Conservation (phyloP, 2,329 filamentous ascomycete species). For the Fusarium equiseti region DNA sequence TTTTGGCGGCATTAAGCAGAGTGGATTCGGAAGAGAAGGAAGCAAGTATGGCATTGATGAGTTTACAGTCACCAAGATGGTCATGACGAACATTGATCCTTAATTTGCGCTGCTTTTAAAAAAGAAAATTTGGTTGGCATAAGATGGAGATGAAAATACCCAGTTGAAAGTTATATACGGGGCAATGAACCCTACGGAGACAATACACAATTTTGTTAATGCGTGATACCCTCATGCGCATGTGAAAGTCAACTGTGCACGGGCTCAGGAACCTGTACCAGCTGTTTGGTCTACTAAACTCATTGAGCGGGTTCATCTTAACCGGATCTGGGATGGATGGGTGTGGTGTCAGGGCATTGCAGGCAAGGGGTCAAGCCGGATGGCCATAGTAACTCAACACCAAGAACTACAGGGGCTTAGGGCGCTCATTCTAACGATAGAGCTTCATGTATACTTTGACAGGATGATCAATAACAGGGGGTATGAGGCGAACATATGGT, state of each 20-base stretch:
- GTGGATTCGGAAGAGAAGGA: conserved; percentile 80
- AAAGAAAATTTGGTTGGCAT: conserved; percentile 9
- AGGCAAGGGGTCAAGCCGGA: conserved; percentile 6
- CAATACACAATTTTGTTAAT: conserved; percentile 7
- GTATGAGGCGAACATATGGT: background rate
- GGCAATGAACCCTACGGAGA: background rate
- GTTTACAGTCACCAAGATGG: conserved; percentile 76
- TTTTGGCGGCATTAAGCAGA: conserved; percentile 83
- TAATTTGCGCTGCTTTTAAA: conserved; percentile 13
- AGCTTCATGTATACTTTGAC: background rate
- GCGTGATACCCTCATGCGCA: background rate
- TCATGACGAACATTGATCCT: conserved; percentile 48
- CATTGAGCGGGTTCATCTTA: conserved; percentile 1
- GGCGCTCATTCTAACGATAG: background rate
- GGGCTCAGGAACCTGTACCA: background rate
- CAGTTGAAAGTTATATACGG: conserved; percentile 4
- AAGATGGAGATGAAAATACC: conserved; percentile 41
- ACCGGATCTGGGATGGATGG: background rate
- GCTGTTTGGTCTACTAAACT: background rate
- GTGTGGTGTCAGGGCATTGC: conserved; percentile 6
- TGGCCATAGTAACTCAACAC: conserved; percentile 7
- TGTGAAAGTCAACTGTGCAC: background rate
- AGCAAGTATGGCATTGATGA: conserved; percentile 79
- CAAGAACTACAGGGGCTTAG: conserved; percentile 1
- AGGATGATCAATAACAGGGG: background rate